These are phyloP conservation scores for Globisporangium orthogonon DNA, from an alignment of 352 stramenopile genomes.

Conservation along the genomic window DNA sequence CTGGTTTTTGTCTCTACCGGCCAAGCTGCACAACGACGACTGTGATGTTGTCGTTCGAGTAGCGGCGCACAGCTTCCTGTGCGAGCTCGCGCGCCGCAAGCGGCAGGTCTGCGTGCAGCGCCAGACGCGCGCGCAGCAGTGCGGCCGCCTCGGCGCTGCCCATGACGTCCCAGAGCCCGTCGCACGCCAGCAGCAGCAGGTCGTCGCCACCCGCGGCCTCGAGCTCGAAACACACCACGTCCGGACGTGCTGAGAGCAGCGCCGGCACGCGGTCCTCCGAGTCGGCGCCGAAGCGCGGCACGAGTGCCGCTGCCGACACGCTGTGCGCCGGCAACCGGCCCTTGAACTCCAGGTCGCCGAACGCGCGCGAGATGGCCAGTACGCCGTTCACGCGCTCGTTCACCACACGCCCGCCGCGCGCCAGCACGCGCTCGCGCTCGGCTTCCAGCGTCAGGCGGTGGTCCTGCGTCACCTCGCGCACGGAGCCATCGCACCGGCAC, in stretches of 20 bases:
- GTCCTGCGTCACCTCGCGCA: conserved; percentile 52
- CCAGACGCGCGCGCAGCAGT: conserved; percentile 45
- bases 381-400: conserved; percentile 84
- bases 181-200: conserved; percentile 74
- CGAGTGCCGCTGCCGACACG: conserved; percentile 1
- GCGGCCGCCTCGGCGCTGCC: conserved; percentile 50
- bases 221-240: conserved; percentile 35
- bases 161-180: conserved; percentile 83
- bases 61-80: conserved; percentile 61
- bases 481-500: conserved; percentile 26
- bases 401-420: conserved; percentile 53
- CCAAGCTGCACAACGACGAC: conserved; percentile 30
- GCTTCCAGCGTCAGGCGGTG: conserved; percentile 44
- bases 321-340: conserved; percentile 19
- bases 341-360: conserved; percentile 85
- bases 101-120: conserved; percentile 45
- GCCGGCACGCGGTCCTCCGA: conserved; percentile 50
- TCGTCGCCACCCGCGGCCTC: conserved; percentile 28
- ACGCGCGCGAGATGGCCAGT: conserved; percentile 80
- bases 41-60: conserved; percentile 81
- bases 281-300: conserved; percentile 8
- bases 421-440: conserved; percentile 50
- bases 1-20: not conserved
- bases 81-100: conserved; percentile 63
- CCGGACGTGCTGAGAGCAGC: conserved; percentile 45